These are phyloP conservation scores for Blastomyces percursus DNA, from an alignment of 2,329 filamentous ascomycete genomes.

Conservation along the genomic window DNA sequence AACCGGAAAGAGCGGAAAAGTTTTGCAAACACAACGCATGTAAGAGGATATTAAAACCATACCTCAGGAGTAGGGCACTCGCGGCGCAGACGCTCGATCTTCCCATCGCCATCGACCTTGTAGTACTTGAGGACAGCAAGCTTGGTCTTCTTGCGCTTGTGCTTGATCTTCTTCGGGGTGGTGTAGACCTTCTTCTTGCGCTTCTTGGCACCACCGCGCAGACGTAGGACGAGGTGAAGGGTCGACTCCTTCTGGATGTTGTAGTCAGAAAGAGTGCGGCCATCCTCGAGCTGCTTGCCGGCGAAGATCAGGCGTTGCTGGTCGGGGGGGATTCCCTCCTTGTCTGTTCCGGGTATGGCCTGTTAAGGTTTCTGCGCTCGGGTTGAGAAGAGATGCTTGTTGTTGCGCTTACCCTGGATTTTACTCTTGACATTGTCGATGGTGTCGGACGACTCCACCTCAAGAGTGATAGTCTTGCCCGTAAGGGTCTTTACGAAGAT, in stretches of 20 bases:
- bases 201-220: constrained; percentile 99
- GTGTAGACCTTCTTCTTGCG: constrained; percentile 99
- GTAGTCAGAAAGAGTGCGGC: constrained; percentile 98
- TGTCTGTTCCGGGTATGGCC: constrained; percentile 56
- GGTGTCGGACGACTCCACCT: constrained; percentile 99
- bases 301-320: constrained; percentile 99
- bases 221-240: constrained; percentile 93
- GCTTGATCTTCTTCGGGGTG: constrained; percentile 99
- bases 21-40: too few relatives aligned
- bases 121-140: constrained; percentile 99
- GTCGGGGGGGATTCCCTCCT: constrained; percentile 98
- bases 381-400: too few relatives aligned
- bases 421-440: constrained; percentile 99
- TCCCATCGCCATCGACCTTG: constrained; percentile 99
- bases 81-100: constrained; percentile 97
- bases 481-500: constrained; percentile 61
- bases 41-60: constrained; percentile 29
- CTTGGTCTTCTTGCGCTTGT: constrained; percentile 99
- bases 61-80: constrained; percentile 91
- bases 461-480: constrained; percentile 99
- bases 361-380: neutral
- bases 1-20: neutral
- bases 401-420: constrained; percentile 51
- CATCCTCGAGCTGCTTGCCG: constrained; percentile 99
- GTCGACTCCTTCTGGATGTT: constrained; percentile 99